Evolutionary conservation across 228 moss, liverwort and hornwort species (phyloP).

Genomic region (Sphagnum fallax): DNA sequence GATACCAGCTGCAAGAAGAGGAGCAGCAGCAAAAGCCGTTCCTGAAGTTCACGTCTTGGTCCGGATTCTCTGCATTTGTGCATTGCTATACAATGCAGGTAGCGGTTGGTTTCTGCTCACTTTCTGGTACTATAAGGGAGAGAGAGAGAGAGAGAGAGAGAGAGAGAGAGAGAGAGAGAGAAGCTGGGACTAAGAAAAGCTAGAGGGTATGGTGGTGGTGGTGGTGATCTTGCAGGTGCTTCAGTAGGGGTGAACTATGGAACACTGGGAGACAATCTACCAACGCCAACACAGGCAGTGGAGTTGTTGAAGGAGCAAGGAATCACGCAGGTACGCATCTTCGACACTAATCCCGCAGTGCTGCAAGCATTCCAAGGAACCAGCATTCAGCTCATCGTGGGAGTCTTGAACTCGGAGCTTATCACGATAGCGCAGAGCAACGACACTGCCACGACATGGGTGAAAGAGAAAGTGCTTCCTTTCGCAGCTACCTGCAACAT

Average conservation of each 20-base stretch:
- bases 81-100: too few species aligned
- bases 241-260: slow-evolving; percentile 71
- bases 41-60: too few species aligned
- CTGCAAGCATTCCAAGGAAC: slow-evolving; percentile 70
- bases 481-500: slow-evolving; percentile 68
- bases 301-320: slow-evolving; percentile 53
- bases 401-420: slow-evolving; percentile 54
- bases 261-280: slow-evolving; percentile 57
- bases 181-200: neutral
- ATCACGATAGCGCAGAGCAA: slow-evolving; percentile 55
- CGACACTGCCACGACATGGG: slow-evolving; percentile 61
- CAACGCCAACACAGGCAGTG: slow-evolving; percentile 61
- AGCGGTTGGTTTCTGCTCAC: too few species aligned
- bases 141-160: too few species aligned
- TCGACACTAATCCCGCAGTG: slow-evolving; percentile 55
- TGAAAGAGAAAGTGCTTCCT: slow-evolving; percentile 45
- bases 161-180: too few species aligned
- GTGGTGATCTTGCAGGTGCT: slow-evolving; percentile 33
- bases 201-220: neutral
- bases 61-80: too few species aligned
- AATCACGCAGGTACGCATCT: slow-evolving; percentile 63
- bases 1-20: too few species aligned
- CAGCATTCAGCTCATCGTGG: slow-evolving; percentile 65
- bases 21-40: too few species aligned
- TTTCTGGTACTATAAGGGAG: too few species aligned